A percentile compares a stretch with the other conserved stretches of the same genome.
These are phyloP conservation scores for Fusarium concolor DNA, from an alignment of 2,329 filamentous ascomycete genomes.

Conservation along the genomic window DNA sequence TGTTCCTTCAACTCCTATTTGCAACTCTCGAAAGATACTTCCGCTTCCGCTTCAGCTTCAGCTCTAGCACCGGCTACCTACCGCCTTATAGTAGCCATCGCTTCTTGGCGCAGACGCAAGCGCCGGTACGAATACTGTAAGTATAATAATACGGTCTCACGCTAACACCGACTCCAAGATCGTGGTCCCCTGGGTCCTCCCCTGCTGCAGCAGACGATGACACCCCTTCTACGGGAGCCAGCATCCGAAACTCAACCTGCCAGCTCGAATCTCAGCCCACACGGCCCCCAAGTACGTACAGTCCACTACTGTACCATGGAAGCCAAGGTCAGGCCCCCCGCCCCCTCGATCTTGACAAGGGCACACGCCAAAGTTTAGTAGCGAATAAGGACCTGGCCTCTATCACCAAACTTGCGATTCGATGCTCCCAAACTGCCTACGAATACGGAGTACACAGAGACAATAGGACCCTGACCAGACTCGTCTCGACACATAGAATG, in stretches of 20 bases:
- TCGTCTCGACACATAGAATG: constrained; percentile 1
- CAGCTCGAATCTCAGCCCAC: constrained; percentile 48
- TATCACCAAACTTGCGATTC: constrained; percentile 13
- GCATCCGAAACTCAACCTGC: constrained; percentile 34
- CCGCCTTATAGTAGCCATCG: not conserved
- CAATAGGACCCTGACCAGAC: not conserved
- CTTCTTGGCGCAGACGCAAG: not conserved
- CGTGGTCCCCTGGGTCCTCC: constrained; percentile 1
- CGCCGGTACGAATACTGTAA: not conserved
- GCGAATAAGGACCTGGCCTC: constrained; percentile 30
- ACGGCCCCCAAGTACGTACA: constrained; percentile 17
- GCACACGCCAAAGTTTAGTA: constrained; percentile 22
- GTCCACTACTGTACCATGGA: too few relatives aligned
- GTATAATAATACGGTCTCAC: constrained; percentile 9
- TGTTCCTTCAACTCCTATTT: constrained; percentile 34
- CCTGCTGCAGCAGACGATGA: not conserved
- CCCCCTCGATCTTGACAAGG: constrained; percentile 43
- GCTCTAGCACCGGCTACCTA: constrained; percentile 18
- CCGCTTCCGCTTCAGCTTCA: constrained; percentile 20
- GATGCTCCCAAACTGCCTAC: not conserved
- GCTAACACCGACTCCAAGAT: constrained; percentile 25
- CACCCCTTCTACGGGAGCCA: constrained; percentile 37
- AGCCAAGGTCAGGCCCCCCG: constrained; percentile 5
- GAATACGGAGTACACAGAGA: not conserved
- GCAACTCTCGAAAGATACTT: constrained; percentile 19